Evolutionary conservation across 441 rosid genomes (phyloP), one percentile per base, ranked within the genome.

Genomic region (Erysimum cheiri): DNA sequence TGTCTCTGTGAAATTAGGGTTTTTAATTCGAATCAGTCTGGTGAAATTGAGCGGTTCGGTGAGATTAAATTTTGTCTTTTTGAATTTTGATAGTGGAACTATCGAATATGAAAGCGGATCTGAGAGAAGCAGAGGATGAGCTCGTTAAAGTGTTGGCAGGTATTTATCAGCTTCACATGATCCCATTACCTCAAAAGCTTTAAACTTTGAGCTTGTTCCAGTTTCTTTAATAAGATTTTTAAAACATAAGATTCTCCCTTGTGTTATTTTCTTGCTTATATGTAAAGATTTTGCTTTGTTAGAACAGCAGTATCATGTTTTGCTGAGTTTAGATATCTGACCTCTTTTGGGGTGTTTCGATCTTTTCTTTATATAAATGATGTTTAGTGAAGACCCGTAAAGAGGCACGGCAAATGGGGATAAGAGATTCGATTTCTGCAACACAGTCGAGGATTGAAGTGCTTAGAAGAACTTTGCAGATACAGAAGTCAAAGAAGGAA

Each of bases 111-210:
- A 90, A 90, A 81, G 67, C 80, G 49, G 57, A 82, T 36, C 82
- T 90, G 77, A 82, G 87, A 81, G 94, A 87, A 72, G 89, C 90
- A 32, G 98, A 95, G 73, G 88, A 83, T 70, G 90, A 86, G 28
- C 82, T 88, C 59, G 97, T 92, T 60, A 85, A 81, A 81, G 90
- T 87, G 13, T 73, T 92, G 55, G 83, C 91, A 80, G 97, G 98
- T 90, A 70, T 47, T 41, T 6, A 13, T 64, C 22, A 50, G 13
- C 29, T 19, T 72, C 71, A 48, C 44, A 22, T 56, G n/a, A n/a
- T n/a, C 44, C 17, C 53, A 24, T 67, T 0, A 53, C 54, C 59
- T 15, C 44, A 17, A 54, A 48, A 65, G 65, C 33, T 33, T 71
- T 14, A 5, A 37, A 33, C 19, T 55, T 64, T 64, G 12, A 44